Evolutionary conservation across 768 basidiomycete species (phyloP), one percentile per base, ranked within the genome.

Genomic region (Agaricus subrufescens): DNA sequence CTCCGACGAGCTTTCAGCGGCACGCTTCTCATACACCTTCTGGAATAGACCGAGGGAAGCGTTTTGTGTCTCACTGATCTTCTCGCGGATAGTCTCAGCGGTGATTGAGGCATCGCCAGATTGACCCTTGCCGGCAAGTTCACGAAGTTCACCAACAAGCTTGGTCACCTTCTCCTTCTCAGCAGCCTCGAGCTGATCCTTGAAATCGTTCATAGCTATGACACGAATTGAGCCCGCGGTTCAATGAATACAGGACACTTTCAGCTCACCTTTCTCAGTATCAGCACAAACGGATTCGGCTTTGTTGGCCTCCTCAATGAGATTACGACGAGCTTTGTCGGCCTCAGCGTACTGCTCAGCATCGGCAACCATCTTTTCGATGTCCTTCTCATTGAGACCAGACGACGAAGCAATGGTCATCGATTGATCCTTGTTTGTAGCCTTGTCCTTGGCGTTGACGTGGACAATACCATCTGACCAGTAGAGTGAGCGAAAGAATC

Each of bases 381-480:
- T 98, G 65, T 99, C 96, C 76, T 88, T 89, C 75, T 98, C 94
- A 60, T 82, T 90, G 51, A 99, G 85, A 68, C 97, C 96, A 3
- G 96, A 98, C 10, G 94, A 97, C 3, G 95, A 97, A 3, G 95
- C 94, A 60, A 98, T 95, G 47, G 97, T 98, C 91, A 94, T 94
- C 0, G 91, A 93, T 66, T 94, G 91, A 66, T 94, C 90, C 79
- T 94, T 94, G 71, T 67, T 73, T 11, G 91, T 94, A 2, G 91
- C 91, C 78, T 94, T 92, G 75, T 92, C 89, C 84, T 96, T 94
- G 49, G 97, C 97, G 10, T 84, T 86, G 58, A 98, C 97, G 69
- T 98, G 94, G 66, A 99, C 96, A 62, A 99, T 97, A 77, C 94
- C 94, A 64, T 94, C 88, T 87, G 58, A 4, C 42, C 25, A 39